Conservation (phyloP, 1,284 basidiomycete species). For the Gomphus bonarii region DNA sequence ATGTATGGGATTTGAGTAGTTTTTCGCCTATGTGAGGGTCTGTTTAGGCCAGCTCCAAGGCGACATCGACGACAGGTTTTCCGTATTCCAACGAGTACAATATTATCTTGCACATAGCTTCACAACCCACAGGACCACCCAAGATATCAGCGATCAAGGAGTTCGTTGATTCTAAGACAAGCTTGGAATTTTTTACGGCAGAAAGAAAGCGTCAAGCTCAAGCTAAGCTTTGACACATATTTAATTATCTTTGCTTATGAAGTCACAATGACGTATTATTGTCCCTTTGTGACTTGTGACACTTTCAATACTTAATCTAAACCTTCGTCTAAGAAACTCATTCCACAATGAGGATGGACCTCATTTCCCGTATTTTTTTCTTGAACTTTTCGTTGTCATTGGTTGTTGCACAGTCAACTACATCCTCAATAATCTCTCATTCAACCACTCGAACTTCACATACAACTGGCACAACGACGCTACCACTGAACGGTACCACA, state of each 20-base stretch:
- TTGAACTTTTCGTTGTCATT: neutral
- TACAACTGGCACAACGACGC: neutral
- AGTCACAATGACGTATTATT: no score
- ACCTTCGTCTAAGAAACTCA: no score
- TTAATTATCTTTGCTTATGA: no score
- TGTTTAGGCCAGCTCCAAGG: constrained; percentile 1
- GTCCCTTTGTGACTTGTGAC: no score
- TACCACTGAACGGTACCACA: neutral
- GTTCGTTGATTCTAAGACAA: constrained; percentile 1
- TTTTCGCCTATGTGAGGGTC: neutral
- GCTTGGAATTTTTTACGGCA: neutral
- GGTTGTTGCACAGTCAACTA: neutral
- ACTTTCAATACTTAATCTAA: no score
- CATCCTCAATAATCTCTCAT: neutral
- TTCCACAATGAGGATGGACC: neutral
- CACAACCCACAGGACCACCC: neutral
- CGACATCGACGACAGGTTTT: neutral
- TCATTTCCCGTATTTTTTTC: neutral
- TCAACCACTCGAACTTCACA: neutral
- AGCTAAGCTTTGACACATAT: neutral
- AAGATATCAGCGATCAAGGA: constrained; percentile 1
- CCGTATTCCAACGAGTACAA: constrained; percentile 3
- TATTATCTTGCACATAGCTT: neutral
- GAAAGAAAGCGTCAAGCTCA: neutral
- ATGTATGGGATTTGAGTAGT: neutral